phyloP scores from a whole-genome alignment of 192 early-diverging fungal genomes.

The Backusella tuberculispora region DNA sequence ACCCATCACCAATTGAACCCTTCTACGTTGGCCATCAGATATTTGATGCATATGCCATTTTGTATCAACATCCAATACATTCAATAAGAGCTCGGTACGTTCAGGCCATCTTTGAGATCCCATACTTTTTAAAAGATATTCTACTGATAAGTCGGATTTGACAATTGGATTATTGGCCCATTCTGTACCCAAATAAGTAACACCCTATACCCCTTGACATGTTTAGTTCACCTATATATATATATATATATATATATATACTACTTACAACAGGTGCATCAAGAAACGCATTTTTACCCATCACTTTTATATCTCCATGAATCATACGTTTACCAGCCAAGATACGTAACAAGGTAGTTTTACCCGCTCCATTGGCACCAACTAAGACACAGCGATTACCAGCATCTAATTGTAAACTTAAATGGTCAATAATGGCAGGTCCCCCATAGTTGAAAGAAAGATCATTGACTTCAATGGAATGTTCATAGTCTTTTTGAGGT shows the following conservation, averaged over 20 bases:
- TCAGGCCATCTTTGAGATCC: constrained; percentile 66
- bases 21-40: constrained; percentile 64
- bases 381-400: constrained; percentile 71
- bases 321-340: constrained; percentile 73
- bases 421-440: constrained; percentile 55
- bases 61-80: constrained; percentile 71
- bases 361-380: constrained; percentile 76
- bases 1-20: constrained; percentile 79
- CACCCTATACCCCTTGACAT: constrained; percentile 39
- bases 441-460: constrained; percentile 67
- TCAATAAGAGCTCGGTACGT: constrained; percentile 58
- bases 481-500: not conserved
- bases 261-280: constrained; percentile 56
- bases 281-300: constrained; percentile 69
- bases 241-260: not conserved
- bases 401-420: constrained; percentile 52
- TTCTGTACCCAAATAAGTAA: constrained; percentile 82
- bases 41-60: constrained; percentile 71
- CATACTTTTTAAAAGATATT: constrained; percentile 64
- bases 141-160: constrained; percentile 67
- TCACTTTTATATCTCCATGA: constrained; percentile 53
- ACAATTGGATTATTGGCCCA: constrained; percentile 80
- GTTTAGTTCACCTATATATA: not conserved
- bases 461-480: constrained; percentile 48
- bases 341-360: constrained; percentile 70